Percentiles rank a stretch among this genome's conserved stretches.
Evolutionary conservation across 768 basidiomycete genomes (phyloP).

Genomic region (Daedalea quercina): DNA sequence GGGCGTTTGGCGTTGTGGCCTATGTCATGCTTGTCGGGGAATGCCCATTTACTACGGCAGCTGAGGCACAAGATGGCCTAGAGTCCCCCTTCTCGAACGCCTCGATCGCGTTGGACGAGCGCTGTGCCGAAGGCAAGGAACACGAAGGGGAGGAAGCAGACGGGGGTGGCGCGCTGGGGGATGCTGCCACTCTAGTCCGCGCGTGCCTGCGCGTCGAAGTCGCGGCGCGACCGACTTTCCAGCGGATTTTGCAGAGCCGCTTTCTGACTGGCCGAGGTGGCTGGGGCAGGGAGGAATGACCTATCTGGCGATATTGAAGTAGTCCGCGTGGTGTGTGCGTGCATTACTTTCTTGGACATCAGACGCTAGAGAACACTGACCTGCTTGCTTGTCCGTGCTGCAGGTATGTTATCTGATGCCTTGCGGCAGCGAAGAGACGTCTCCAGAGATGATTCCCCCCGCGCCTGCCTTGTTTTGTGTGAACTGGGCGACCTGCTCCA

Average conservation of each 20-base stretch:
- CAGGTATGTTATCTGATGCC: conserved; percentile 20
- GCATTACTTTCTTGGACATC: conserved; percentile 8
- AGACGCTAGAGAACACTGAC: conserved; percentile 6
- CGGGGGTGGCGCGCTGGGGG: conserved; percentile 77
- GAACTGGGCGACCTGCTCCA: background rate
- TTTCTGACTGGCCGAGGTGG: conserved; percentile 77
- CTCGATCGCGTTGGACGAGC: conserved; percentile 70
- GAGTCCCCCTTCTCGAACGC: conserved; percentile 69
- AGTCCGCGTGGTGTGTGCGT: conserved; percentile 15
- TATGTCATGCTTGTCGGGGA: conserved; percentile 92
- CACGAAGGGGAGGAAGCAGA: conserved; percentile 71
- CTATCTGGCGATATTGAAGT: background rate
- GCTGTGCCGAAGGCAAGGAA: conserved; percentile 71
- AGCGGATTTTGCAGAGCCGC: conserved; percentile 68
- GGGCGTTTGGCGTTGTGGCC: conserved; percentile 96
- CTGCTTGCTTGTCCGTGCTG: conserved; percentile 8
- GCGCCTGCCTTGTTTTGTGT: background rate
- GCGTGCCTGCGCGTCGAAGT: conserved; percentile 83
- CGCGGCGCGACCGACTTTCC: conserved; percentile 76
- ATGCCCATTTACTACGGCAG: conserved; percentile 87
- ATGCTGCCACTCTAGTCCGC: conserved; percentile 78
- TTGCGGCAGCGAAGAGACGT: background rate
- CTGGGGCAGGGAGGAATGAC: conserved; percentile 44
- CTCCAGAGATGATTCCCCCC: background rate
- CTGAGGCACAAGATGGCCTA: conserved; percentile 84